A percentile compares a stretch with the other conserved stretches of the same genome.
Evolutionary conservation across 768 basidiomycete genomes (phyloP).

Genomic region (Trametes elegans): DNA sequence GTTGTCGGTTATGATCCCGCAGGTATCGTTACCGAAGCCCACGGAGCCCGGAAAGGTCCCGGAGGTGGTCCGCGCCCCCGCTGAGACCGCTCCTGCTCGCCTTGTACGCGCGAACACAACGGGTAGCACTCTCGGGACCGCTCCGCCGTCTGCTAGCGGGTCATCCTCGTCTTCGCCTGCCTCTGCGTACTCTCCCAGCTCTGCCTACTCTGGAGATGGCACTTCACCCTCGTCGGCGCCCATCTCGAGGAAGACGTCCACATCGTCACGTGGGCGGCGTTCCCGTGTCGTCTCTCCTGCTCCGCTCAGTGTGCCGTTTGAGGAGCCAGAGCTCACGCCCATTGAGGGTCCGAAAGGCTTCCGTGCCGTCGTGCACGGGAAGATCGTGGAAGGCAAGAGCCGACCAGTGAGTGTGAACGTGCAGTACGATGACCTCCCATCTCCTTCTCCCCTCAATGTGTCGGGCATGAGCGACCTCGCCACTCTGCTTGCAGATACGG

Average conservation of each 20-base stretch:
- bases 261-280: not conserved
- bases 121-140: conserved; percentile 17
- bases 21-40: not conserved
- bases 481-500: conserved; percentile 24
- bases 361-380: conserved; percentile 34
- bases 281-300: conserved; percentile 1
- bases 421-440: conserved; percentile 15
- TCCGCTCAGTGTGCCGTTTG: conserved; percentile 9
- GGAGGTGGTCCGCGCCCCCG: conserved; percentile 23
- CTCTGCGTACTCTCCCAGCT: conserved; percentile 7
- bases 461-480: conserved; percentile 27
- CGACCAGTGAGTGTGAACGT: conserved; percentile 9
- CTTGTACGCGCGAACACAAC: conserved; percentile 17
- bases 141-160: conserved; percentile 8
- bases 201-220: conserved; percentile 10
- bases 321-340: conserved; percentile 23
- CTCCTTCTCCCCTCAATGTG: conserved; percentile 12
- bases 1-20: conserved; percentile 20
- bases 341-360: conserved; percentile 27
- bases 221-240: conserved; percentile 8
- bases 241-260: conserved; percentile 4
- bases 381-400: conserved; percentile 22
- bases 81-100: conserved; percentile 14
- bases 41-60: conserved; percentile 12
- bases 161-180: conserved; percentile 12